Conservation (phyloP, 2,329 filamentous ascomycete genomes). For the Diaporthe vexans region DNA sequence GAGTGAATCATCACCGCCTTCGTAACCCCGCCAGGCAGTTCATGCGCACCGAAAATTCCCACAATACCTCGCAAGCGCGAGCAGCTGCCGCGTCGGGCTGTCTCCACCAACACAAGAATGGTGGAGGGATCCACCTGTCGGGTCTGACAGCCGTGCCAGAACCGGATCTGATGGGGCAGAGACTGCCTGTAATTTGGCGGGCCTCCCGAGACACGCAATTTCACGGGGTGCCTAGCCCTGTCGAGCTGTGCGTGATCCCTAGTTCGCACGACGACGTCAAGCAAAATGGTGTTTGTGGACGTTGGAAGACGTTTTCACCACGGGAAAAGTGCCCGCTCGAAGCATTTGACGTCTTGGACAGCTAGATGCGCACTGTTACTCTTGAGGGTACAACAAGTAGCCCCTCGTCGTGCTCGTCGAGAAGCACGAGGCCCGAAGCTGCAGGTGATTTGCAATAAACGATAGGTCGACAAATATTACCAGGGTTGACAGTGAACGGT, state of each 20-base stretch:
- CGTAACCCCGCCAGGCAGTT: slow-evolving; percentile 37
- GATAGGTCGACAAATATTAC: slow-evolving; percentile 30
- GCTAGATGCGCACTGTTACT: not conserved
- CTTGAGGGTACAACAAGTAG: not conserved
- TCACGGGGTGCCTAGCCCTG: slow-evolving; percentile 31
- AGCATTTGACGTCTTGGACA: not conserved
- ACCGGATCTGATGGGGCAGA: slow-evolving; percentile 35
- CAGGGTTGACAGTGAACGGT: slow-evolving; percentile 27
- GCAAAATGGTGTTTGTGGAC: not conserved
- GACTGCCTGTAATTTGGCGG: slow-evolving; percentile 42
- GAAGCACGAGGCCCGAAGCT: slow-evolving; percentile 18
- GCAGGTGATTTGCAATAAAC: slow-evolving; percentile 20
- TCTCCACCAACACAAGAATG: slow-evolving; percentile 35
- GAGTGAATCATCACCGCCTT: slow-evolving; percentile 35
- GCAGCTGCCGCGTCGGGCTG: slow-evolving; percentile 38
- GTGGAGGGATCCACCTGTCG: slow-evolving; percentile 30
- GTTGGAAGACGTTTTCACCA: not conserved
- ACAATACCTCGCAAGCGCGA: slow-evolving; percentile 29
- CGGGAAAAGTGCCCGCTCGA: not conserved
- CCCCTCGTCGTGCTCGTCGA: not conserved
- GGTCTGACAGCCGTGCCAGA: slow-evolving; percentile 40
- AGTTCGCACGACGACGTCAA: not conserved
- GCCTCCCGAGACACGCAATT: slow-evolving; percentile 39
- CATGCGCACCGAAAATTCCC: slow-evolving; percentile 33
- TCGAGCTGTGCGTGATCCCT: slow-evolving; percentile 11